phyloP scores from a whole-genome alignment of 257 asterid species.

The Paulownia fortunei region DNA sequence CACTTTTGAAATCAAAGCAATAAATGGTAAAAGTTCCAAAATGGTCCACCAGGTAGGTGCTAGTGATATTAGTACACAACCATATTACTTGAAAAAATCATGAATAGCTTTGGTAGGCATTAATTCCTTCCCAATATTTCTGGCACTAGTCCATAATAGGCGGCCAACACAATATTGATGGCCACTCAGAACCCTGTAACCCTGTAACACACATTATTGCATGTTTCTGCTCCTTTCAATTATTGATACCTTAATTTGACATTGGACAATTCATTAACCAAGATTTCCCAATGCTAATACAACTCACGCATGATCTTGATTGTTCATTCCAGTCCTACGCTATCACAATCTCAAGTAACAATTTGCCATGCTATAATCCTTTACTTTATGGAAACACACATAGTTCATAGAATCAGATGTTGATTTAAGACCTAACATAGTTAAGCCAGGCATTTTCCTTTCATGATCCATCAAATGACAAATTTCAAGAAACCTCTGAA shows the following conservation, averaged over 20 bases:
- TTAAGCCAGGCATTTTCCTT: too few species aligned
- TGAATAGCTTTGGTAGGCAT: not conserved
- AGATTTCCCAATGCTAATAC: not conserved
- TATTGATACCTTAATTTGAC: not conserved
- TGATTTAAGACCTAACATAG: too few species aligned
- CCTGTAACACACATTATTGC: not conserved
- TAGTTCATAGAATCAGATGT: not conserved
- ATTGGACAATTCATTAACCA: not conserved
- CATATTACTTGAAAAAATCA: not conserved
- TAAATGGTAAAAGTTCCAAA: not conserved
- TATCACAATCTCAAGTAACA: not conserved
- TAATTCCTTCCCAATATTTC: not conserved
- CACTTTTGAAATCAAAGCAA: not conserved
- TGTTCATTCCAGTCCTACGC: too few species aligned
- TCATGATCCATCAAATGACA: not conserved
- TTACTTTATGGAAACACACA: too few species aligned
- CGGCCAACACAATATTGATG: not conserved
- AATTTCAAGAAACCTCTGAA: not conserved
- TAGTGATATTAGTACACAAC: not conserved
- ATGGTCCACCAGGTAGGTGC: not conserved
- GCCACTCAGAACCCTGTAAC: not conserved
- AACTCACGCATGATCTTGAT: not conserved
- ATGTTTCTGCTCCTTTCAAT: conserved; percentile 9
- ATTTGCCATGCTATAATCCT: not conserved
- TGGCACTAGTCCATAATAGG: not conserved